Conservation (phyloP, 768 basidiomycete species). For the Scleroderma bovista region DNA sequence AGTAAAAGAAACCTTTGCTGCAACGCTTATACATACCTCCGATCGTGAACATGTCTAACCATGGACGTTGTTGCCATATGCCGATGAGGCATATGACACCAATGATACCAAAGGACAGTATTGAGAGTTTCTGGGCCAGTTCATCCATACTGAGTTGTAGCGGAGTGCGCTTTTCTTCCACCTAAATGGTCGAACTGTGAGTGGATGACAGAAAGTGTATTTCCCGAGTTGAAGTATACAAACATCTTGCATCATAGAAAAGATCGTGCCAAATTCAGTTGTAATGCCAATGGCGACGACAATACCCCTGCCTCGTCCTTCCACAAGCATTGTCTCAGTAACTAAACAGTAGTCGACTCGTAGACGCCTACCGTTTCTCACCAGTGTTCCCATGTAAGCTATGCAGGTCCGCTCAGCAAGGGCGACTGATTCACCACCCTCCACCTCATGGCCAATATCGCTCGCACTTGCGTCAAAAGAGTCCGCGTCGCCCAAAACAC, state of each 20-base stretch:
- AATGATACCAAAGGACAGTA: conserved; percentile 90
- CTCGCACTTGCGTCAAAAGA: background rate
- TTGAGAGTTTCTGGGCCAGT: conserved; percentile 85
- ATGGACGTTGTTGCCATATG: conserved; percentile 75
- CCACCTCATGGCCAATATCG: conserved; percentile 23
- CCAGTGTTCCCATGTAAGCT: conserved; percentile 94
- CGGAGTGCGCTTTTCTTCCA: conserved; percentile 88
- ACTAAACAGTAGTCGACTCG: conserved; percentile 2
- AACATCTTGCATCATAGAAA: conserved; percentile 98
- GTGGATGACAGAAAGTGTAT: background rate
- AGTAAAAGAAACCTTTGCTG: background rate
- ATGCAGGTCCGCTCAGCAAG: conserved; percentile 84
- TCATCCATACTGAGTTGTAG: conserved; percentile 95
- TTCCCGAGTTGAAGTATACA: conserved; percentile 8
- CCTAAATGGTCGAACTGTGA: conserved; percentile 23
- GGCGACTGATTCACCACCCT: conserved; percentile 39
- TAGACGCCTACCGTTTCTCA: conserved; percentile 64
- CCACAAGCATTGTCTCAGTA: background rate
- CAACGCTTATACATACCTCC: conserved; percentile 57
- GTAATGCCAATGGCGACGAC: conserved; percentile 82
- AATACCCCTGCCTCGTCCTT: conserved; percentile 78
- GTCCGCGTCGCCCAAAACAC: conserved; percentile 36
- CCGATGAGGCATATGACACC: conserved; percentile 91
- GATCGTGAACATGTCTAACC: conserved; percentile 99
- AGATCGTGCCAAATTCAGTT: conserved; percentile 95